Conservation (phyloP, 1,139 yeast genomes). For the Torulaspora pretoriensis region DNA sequence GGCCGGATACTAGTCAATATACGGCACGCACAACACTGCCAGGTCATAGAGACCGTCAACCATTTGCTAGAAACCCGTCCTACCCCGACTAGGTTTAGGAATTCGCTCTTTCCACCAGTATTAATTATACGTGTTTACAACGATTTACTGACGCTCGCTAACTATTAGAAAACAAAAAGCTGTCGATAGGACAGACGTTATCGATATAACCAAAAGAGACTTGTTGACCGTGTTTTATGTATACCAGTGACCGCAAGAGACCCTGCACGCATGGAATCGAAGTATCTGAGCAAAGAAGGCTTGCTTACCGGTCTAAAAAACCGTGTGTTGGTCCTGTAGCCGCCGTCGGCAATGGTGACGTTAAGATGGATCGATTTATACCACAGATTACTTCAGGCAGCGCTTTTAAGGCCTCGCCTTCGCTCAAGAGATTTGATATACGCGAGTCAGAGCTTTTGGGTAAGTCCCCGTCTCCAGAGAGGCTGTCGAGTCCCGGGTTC, state of each 20-base stretch:
- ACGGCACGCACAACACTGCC: background rate
- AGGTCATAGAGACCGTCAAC: background rate
- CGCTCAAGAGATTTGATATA: conserved; percentile 17
- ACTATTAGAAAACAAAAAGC: conserved; percentile 6
- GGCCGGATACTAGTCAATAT: background rate
- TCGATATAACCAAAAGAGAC: conserved; percentile 3
- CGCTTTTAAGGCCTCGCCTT: conserved; percentile 28
- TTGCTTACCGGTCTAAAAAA: conserved; percentile 2
- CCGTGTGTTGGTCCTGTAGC: background rate
- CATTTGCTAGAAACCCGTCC: conserved; percentile 2
- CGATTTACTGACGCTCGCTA: conserved; percentile 6
- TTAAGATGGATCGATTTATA: conserved; percentile 36
- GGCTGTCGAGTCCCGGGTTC: conserved; percentile 33
- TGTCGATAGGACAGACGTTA: background rate
- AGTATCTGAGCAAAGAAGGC: conserved; percentile 1
- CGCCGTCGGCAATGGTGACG: conserved; percentile 16
- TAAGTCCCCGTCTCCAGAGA: conserved; percentile 27
- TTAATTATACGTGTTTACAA: conserved; percentile 1
- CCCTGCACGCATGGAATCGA: conserved; percentile 9
- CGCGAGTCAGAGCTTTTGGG: conserved; percentile 17
- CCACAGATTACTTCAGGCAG: conserved; percentile 34
- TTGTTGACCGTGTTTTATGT: conserved; percentile 2
- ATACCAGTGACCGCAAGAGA: conserved; percentile 7
- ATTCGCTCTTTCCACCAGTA: conserved; percentile 4
- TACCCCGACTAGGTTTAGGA: background rate